Conservation (phyloP, 495 filamentous ascomycete genomes). For the Xylaria castorea region DNA sequence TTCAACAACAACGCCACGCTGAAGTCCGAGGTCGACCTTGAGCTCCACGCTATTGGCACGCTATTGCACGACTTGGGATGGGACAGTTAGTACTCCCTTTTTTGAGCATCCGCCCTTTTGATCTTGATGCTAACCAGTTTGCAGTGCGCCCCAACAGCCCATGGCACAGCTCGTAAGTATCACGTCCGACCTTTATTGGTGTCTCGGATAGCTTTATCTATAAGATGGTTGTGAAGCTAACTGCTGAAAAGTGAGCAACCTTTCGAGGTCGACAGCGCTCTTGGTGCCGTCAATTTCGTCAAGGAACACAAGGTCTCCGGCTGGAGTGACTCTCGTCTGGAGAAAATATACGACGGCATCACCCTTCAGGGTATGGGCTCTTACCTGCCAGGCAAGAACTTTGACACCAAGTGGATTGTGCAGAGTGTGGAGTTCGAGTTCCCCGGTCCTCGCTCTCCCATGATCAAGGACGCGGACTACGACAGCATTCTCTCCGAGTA, state of each 20-base stretch:
- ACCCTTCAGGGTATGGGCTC: constrained; percentile 32
- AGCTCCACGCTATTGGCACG: constrained; percentile 41
- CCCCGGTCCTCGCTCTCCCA: constrained; percentile 14
- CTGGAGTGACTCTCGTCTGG: constrained; percentile 28
- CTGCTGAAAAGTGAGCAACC: constrained; percentile 29
- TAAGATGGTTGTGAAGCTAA: background rate
- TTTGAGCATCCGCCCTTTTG: constrained; percentile 20
- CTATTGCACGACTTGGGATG: constrained; percentile 44
- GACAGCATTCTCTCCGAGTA: constrained; percentile 28
- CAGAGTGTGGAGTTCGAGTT: constrained; percentile 30
- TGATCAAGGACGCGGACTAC: constrained; percentile 29
- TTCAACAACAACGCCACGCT: constrained; percentile 42
- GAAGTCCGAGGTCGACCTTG: constrained; percentile 37
- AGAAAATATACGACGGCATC: constrained; percentile 35
- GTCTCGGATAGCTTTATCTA: background rate
- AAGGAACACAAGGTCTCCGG: constrained; percentile 32
- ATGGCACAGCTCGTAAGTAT: constrained; percentile 28
- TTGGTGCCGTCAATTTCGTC: constrained; percentile 79
- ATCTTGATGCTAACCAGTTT: constrained; percentile 44
- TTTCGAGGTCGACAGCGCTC: constrained; percentile 70
- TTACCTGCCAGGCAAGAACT: constrained; percentile 31
- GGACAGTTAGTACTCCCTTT: constrained; percentile 24
- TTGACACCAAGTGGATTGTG: constrained; percentile 32
- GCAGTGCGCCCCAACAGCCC: constrained; percentile 31
- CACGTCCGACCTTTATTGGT: background rate